Evolutionary conservation across 2,329 filamentous ascomycete genomes (phyloP).

Genomic region (Apiospora rasikravindrae): DNA sequence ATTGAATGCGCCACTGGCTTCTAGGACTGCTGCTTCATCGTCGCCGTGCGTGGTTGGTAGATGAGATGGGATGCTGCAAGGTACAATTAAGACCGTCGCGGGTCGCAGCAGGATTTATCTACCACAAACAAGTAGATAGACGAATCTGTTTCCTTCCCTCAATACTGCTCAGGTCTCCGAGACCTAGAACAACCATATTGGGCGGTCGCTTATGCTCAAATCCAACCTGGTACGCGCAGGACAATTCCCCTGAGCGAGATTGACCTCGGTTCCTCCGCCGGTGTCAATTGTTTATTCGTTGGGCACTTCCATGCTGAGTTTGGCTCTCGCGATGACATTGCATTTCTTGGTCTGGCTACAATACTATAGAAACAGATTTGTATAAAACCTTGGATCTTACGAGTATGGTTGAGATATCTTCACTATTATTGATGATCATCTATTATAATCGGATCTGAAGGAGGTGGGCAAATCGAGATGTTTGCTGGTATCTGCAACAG

Average conservation of each 20-base stretch:
- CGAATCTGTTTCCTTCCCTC: too few species aligned
- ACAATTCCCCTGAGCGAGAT: not conserved
- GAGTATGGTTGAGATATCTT: not conserved
- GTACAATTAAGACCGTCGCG: not conserved
- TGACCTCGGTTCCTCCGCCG: not conserved
- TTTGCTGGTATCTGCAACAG: not conserved
- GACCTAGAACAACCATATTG: not conserved
- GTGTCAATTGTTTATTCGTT: too few species aligned
- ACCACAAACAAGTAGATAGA: too few species aligned
- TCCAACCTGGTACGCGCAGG: not conserved
- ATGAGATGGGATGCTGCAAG: not conserved
- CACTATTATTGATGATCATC: not conserved
- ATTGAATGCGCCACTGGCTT: too few species aligned
- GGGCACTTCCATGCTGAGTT: not conserved
- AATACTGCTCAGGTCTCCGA: not conserved
- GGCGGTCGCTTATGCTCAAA: not conserved
- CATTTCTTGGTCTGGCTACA: too few species aligned
- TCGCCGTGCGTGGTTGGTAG: not conserved
- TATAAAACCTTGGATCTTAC: not conserved
- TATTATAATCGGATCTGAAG: not conserved
- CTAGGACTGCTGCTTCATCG: too few species aligned
- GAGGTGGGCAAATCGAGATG: not conserved
- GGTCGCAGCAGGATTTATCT: not conserved
- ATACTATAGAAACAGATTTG: not conserved
- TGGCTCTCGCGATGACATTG: not conserved